Evolutionary conservation across 1,284 basidiomycete genomes (phyloP), one percentile per base, ranked within the genome.

Genomic region (Sanghuangporus sanghuang): DNA sequence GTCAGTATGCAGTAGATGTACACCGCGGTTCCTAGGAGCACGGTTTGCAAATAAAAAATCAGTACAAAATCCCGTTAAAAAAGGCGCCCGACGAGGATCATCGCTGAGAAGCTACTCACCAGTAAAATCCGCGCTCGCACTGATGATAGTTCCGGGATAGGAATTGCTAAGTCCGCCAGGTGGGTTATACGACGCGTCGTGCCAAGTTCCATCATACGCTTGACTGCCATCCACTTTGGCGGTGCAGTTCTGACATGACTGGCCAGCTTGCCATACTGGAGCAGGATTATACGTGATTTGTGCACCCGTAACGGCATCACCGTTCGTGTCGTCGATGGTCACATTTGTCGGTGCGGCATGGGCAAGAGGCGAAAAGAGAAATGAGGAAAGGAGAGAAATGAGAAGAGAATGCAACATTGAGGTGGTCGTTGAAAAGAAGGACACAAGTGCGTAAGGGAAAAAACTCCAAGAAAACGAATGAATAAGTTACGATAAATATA

Each of bases 1-100:
- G 59, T 61, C 12, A 64, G 53, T 18, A 61, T 64, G 59, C 63
- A 64, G 21, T 59, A 53, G 23, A 64, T 49, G 39, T 64, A 64
- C 7, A 64, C 59, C 11, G 63, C 59, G 11, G 61, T 58, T 14
- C 61, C 61, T 63, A 38, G n/a, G 27, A 27, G 1, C 3, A 27
- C 42, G 42, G 27, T 32, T 32, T 46, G 6, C 44, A 7, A 2
- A 42, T 11, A 3, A 42, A 42, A n/a, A 46, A n/a, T 46, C 44
- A 46, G 44, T 46, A 14, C 7, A 18, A 46, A 46, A 7, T 7
- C 44, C 16, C 16, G 44, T 14, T n/a, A n/a, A n/a, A 7, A 46
- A 32, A 32, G 27, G 27, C 27, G 27, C 27, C 27, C 5, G 27
- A 32, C 27, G 27, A 32, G 3, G 27, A 32, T 5, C 3, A 3